A percentile compares a stretch with the other conserved stretches of the same genome.
phyloP scores from a whole-genome alignment of 768 basidiomycete species.

The Lactarius psammicola region DNA sequence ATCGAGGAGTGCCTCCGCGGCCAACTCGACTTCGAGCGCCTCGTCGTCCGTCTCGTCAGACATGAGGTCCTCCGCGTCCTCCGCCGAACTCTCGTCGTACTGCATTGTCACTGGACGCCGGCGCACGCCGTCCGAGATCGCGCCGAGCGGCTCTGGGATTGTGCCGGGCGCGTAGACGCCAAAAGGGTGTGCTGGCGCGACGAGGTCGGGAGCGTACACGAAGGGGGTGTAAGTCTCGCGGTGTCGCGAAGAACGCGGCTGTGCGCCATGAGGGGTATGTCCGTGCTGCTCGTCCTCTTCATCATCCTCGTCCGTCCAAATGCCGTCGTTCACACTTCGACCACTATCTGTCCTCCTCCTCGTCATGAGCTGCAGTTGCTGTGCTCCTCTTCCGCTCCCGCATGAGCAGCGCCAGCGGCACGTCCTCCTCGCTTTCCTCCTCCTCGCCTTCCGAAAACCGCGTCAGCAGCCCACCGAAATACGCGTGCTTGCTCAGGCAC shows the following conservation, averaged over 20 bases:
- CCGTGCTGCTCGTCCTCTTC: background rate
- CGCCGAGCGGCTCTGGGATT: background rate
- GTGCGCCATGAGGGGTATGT: background rate
- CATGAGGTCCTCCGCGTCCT: constrained; percentile 29
- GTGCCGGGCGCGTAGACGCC: constrained; percentile 31
- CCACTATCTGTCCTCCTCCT: constrained; percentile 12
- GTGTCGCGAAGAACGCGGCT: constrained; percentile 29
- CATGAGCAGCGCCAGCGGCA: constrained; percentile 8
- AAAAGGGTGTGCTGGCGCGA: constrained; percentile 27
- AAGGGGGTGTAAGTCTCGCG: constrained; percentile 40
- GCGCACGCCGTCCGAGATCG: background rate
- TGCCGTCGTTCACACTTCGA: constrained; percentile 8
- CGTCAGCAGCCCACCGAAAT: constrained; percentile 41
- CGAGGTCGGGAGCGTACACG: constrained; percentile 35
- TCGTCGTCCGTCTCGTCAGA: constrained; percentile 39
- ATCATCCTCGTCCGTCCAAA: constrained; percentile 24
- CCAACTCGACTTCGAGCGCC: constrained; percentile 40
- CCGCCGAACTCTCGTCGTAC: background rate
- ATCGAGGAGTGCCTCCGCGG: constrained; percentile 46
- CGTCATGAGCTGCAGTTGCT: constrained; percentile 16
- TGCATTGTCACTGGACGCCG: constrained; percentile 24
- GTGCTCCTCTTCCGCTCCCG: constrained; percentile 17
- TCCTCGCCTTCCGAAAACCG: constrained; percentile 19
- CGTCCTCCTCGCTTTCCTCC: constrained; percentile 24
- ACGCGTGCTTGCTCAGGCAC: constrained; percentile 39